These are phyloP conservation scores for Curvularia lunata DNA, from an alignment of 2,329 filamentous ascomycete genomes.

Conservation along the genomic window DNA sequence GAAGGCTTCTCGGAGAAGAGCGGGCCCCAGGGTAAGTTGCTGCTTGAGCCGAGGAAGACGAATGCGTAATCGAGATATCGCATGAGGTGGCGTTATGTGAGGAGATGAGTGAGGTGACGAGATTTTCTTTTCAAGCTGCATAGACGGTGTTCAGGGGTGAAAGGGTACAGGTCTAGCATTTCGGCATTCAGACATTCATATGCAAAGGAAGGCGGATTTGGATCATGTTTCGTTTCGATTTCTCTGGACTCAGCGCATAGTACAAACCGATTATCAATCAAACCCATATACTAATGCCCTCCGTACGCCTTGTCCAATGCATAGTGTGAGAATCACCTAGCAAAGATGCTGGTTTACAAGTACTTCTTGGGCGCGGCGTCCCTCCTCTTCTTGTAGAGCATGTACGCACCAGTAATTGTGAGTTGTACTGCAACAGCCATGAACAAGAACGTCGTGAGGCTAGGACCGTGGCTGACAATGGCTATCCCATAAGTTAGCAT, in stretches of 20 bases:
- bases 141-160: slow-evolving; percentile 5
- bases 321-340: background rate
- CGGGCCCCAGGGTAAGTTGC: slow-evolving; percentile 56
- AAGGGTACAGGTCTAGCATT: background rate
- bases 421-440: slow-evolving; percentile 78
- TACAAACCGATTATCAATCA: background rate
- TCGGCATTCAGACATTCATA: background rate
- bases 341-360: slow-evolving; percentile 57
- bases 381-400: slow-evolving; percentile 80
- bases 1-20: slow-evolving; percentile 66
- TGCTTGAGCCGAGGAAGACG: slow-evolving; percentile 57
- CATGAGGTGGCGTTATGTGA: background rate
- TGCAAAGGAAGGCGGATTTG: background rate
- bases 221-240: background rate
- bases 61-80: background rate
- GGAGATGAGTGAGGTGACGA: background rate
- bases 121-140: slow-evolving; percentile 1
- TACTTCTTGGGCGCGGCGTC: slow-evolving; percentile 88
- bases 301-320: background rate
- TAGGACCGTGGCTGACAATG: slow-evolving; percentile 61
- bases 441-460: slow-evolving; percentile 69
- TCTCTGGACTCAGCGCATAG: background rate
- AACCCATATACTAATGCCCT: background rate
- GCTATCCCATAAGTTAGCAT: slow-evolving; percentile 47
- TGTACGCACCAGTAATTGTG: slow-evolving; percentile 70